Evolutionary conservation across 2,329 filamentous ascomycete species (phyloP), one percentile per base, ranked within the genome.

Genomic region (Daldinia sp.): DNA sequence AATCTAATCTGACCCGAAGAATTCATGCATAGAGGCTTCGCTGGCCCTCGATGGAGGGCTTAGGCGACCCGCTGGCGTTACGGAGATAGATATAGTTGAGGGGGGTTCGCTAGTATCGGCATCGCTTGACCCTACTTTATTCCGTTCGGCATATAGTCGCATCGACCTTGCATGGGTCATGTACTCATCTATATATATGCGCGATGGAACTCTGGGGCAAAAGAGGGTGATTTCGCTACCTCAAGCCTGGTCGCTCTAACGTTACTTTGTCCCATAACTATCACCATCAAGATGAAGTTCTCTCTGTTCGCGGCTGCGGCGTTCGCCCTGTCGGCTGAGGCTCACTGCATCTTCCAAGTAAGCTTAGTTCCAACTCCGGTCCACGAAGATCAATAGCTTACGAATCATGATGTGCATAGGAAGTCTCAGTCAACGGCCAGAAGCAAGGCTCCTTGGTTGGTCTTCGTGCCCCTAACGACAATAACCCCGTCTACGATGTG

Each of bases 401-500:
- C 30, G 21, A 39, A 39, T 25, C 19, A 7, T 39, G 32, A 9
- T 17, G 34, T 8, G n/a, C 19, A 2, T 30, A 79, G 77, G 77
- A 78, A 75, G 66, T 84, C 32, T 83, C 80, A 55, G 78, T 84
- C 68, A 81, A 83, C 65, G 79, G 77, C 41, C 74, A 77, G 39
- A 78, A 81, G 66, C 75, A 78, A 52, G 78, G 78, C 64, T 76
- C 76, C 23, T 76, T 80, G 11, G 77, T 76, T 39, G 83, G 79
- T 63, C 77, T 83, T 55, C 81, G 83, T 11, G 74, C 81, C 1
- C 83, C 82, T 4, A 75, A 73, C 39, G 82, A 78, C 75, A 88
- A 86, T 74, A 83, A 79, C 68, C 84, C 84, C 1, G 80, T 86
- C 17, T 78, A 80, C 49, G 78, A 83, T 68, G 82, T 85, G 37